Base-by-base conservation (phyloP, 2,329 filamentous ascomycete species). In the Fusarium sp. region DNA sequence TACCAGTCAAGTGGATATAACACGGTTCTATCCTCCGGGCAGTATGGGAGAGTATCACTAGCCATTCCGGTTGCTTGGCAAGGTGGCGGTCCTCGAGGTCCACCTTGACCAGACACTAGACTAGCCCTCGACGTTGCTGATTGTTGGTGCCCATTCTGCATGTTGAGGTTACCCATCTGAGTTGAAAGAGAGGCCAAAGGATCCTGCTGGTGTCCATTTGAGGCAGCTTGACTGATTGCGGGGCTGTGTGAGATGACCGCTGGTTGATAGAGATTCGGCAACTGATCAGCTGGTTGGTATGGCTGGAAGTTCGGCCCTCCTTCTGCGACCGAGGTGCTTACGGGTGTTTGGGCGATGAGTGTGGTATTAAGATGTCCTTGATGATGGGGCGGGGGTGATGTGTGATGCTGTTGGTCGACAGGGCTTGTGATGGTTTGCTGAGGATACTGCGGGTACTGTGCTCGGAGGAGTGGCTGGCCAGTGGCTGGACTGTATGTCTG, bases 1-100 rank as follows among this genome's bases (percentile, higher is more conserved):
- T 79, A 77, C 75, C 78, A 80, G n/a, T 71, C 72, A 1, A 76
- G 64, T 0, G 68, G 57, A 39, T 78, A 79, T 20, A 68, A 63
- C 1, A 79, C 61, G 1, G 47, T 19, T 15, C 76, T 72, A 2
- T 45, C 20, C 34, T 75, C 71, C 1, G 77, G 74, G 23, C 78
- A 80, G 14, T 67, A 73, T 5, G 67, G 62, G 1, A 77, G 52
- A 2, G 69, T 47, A 4, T 76, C 70, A 12, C 62, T 62, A 10
- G 70, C 68, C 4, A 56, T 17, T 1, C 76, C 77, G 0, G 58
- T 62, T 9, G 70, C 65, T 39, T 65, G 57, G 4, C 75, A 65
- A 0, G 64, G 47, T 1, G 65, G 54, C 9, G 52, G 61, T 2
- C 53, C 53, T 21, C 67, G 67, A 4, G 64, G 64, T 4, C 32